Percentiles rank a stretch among this genome's conserved stretches.
These are phyloP conservation scores for Neolecta irregularis DNA, from an alignment of 1,139 yeast genomes.

Conservation along the genomic window DNA sequence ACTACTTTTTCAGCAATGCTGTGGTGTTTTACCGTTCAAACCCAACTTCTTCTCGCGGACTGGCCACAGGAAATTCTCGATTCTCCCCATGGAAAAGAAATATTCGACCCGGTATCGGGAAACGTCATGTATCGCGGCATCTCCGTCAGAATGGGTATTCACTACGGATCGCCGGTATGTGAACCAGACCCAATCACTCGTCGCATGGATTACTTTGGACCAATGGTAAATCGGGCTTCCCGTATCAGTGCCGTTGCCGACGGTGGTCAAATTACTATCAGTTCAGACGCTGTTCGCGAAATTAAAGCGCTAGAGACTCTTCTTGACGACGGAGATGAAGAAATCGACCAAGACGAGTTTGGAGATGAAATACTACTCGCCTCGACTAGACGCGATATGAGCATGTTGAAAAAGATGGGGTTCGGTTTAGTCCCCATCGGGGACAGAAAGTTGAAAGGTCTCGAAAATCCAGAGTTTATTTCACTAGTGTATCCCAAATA, in stretches of 20 bases:
- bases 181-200: constrained; percentile 88
- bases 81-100: constrained; percentile 69
- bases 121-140: constrained; percentile 64
- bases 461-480: constrained; percentile 82
- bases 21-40: constrained; percentile 92
- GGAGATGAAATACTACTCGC: constrained; percentile 38
- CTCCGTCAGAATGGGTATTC: constrained; percentile 93
- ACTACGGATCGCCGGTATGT: constrained; percentile 96
- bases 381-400: constrained; percentile 51
- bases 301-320: constrained; percentile 42
- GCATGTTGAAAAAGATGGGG: constrained; percentile 52
- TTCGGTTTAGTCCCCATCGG: constrained; percentile 61
- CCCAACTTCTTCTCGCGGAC: constrained; percentile 65
- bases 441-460: constrained; percentile 78
- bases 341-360: constrained; percentile 21
- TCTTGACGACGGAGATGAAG: constrained; percentile 26
- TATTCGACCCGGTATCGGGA: constrained; percentile 48
- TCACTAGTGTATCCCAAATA: constrained; percentile 62
- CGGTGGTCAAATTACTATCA: constrained; percentile 91
- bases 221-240: constrained; percentile 92
- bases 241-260: constrained; percentile 90
- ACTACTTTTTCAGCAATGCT: constrained; percentile 77
- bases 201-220: constrained; percentile 97
- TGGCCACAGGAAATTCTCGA: constrained; percentile 93
- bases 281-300: constrained; percentile 66